Evolutionary conservation across 2,329 filamentous ascomycete genomes (phyloP).

Genomic region (Colletotrichum cuscutae): DNA sequence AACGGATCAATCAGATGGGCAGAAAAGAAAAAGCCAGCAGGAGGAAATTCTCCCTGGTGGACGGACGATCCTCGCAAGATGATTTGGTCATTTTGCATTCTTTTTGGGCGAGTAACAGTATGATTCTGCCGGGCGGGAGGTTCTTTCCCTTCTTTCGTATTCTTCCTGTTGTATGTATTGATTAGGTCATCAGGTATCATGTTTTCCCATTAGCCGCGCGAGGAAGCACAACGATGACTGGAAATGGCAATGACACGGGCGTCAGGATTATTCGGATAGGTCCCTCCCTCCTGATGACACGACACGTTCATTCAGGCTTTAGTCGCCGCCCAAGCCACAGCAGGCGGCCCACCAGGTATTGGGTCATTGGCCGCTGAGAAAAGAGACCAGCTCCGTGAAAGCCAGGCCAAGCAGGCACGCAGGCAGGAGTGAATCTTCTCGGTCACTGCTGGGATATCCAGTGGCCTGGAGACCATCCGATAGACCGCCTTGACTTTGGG

Average conservation of each 20-base stretch:
- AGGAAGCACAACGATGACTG: background rate
- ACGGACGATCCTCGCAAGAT: constrained; percentile 8
- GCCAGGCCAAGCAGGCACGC: background rate
- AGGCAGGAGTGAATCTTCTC: constrained; percentile 2
- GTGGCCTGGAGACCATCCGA: constrained; percentile 4
- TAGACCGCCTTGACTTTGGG: constrained; percentile 1
- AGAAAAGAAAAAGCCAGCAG: background rate
- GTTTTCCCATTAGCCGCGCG: background rate
- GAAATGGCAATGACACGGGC: background rate
- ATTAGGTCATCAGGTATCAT: background rate
- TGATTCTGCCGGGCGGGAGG: too few species aligned
- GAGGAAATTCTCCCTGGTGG: background rate
- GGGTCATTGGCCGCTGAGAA: background rate
- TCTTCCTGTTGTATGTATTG: background rate
- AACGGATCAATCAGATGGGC: constrained; percentile 9
- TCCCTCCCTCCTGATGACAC: background rate
- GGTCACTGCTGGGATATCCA: constrained; percentile 13
- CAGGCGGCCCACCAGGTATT: background rate
- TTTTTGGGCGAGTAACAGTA: background rate
- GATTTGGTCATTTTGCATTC: constrained; percentile 6
- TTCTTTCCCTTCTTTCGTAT: background rate
- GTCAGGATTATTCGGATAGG: background rate
- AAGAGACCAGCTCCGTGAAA: background rate
- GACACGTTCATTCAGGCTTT: background rate
- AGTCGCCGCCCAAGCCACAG: constrained; percentile 23